These are phyloP conservation scores for Penicillium sp. DNA, from an alignment of 2,329 filamentous ascomycete genomes.

Conservation along the genomic window DNA sequence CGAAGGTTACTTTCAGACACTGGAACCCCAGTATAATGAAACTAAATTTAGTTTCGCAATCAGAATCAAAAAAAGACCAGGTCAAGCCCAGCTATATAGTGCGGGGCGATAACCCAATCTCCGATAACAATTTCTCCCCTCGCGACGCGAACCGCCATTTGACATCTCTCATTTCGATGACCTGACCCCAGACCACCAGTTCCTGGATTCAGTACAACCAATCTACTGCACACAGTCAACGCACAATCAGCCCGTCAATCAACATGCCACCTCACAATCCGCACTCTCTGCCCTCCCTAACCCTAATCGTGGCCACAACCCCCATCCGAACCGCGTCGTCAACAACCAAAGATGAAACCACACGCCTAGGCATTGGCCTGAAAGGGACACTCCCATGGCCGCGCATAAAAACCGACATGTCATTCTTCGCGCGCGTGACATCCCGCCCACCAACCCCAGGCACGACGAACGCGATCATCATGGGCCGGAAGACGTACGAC, in stretches of 20 bases:
- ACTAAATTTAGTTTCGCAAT: too few relatives aligned
- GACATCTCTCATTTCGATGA: not conserved
- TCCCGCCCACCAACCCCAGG: constrained; percentile 52
- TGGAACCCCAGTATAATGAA: too few relatives aligned
- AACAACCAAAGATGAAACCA: constrained; percentile 66
- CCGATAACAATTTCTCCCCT: constrained; percentile 1
- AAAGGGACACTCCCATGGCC: constrained; percentile 83
- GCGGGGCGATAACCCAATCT: not conserved
- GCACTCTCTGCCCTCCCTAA: constrained; percentile 57
- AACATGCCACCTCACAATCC: constrained; percentile 27
- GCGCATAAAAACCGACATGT: constrained; percentile 85
- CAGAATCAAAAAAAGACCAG: not conserved
- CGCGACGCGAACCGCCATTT: constrained; percentile 2
- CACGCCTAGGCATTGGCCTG: constrained; percentile 80
- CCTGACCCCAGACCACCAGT: not conserved
- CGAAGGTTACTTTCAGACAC: too few relatives aligned
- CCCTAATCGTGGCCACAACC: constrained; percentile 89
- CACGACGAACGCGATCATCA: constrained; percentile 73
- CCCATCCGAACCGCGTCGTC: constrained; percentile 48
- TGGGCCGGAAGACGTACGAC: constrained; percentile 97
- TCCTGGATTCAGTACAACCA: not conserved
- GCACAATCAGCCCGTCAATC: not conserved
- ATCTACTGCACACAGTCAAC: not conserved
- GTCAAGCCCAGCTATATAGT: not conserved
- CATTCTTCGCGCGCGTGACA: constrained; percentile 89